Evolutionary conservation across 768 basidiomycete species (phyloP), one percentile per base, ranked within the genome.

Genomic region (Panus rudis): DNA sequence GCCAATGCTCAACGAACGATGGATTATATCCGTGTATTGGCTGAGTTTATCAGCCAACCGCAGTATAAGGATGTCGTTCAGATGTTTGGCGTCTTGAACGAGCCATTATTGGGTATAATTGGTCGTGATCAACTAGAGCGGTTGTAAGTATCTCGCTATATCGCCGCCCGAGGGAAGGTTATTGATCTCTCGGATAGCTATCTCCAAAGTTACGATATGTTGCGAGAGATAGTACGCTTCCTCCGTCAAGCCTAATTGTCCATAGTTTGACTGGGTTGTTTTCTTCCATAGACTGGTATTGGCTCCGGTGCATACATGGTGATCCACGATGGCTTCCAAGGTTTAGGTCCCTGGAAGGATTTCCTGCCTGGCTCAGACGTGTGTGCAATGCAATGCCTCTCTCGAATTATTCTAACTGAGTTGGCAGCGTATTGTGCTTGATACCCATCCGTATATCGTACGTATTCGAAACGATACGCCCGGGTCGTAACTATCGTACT

Each of bases 1-100:
- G 88, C 89, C 37, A 94, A 93, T 57, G 92, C 87, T 6, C 76
- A 93, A 61, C 74, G 91, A 24, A 76, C 84, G 21, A 65, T 92
- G 40, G 76, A 84, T 60, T 82, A 86, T 55, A 79, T 93, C 48
- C 78, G 91, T 21, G 71, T 84, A 23, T 64, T 89, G 50, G 75
- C 78, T 35, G 83, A 88, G 64, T 96, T 94, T 67, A 83, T 94
- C 57, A 76, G 77, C 4, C 87, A 91, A 59, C 76, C 81, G 51
- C 69, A 77, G 53, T 89, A 84, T 68, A 67, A 64, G 46, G 65
- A 81, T 39, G 76, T 91, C 5, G 65, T 84, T 26, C 72, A 72
- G 12, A 56, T 78, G 46, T 79, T 81, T 51, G 80, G 79, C 5
- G 74, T 84, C 41, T 57, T 84, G 21, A 86, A 86, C 52, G 84